Evolutionary conservation across 306 rosid genomes (phyloP).

Genomic region (Vigna trinervia): DNA sequence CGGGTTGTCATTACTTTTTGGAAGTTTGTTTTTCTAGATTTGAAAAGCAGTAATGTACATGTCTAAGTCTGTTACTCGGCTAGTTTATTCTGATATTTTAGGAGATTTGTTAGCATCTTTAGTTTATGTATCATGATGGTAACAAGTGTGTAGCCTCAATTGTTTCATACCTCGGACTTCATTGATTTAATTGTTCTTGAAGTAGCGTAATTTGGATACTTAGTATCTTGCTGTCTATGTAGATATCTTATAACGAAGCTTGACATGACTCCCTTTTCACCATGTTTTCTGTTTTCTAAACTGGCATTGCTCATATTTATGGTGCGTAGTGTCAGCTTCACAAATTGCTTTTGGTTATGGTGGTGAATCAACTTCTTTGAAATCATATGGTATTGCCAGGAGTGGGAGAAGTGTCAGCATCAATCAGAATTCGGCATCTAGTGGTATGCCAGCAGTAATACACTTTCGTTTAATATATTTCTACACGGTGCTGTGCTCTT

Average conservation of each 20-base stretch:
- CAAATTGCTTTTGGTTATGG: constrained; percentile 83
- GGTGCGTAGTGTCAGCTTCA: constrained; percentile 63
- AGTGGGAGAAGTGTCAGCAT: constrained; percentile 37
- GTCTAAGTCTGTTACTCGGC: not conserved
- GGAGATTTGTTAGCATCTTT: not conserved
- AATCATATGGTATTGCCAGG: constrained; percentile 54
- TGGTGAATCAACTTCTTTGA: constrained; percentile 58
- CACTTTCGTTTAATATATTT: constrained; percentile 34
- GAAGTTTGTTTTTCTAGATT: not conserved
- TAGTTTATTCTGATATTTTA: not conserved
- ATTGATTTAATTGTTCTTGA: constrained; percentile 3
- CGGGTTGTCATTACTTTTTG: not conserved
- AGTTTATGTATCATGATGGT: not conserved
- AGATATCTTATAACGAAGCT: constrained; percentile 11
- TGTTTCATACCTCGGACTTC: not conserved
- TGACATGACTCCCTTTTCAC: not conserved
- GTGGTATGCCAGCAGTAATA: constrained; percentile 50
- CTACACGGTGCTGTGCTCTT: not conserved
- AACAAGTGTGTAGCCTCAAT: not conserved
- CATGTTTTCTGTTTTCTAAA: constrained; percentile 25
- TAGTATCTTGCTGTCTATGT: not conserved
- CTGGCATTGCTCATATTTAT: constrained; percentile 20
- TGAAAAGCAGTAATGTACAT: not conserved
- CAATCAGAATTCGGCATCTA: constrained; percentile 48
- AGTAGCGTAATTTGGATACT: constrained; percentile 11